Base-by-base conservation (phyloP, 2,329 filamentous ascomycete genomes). In the Neonectria neomacrospora region DNA sequence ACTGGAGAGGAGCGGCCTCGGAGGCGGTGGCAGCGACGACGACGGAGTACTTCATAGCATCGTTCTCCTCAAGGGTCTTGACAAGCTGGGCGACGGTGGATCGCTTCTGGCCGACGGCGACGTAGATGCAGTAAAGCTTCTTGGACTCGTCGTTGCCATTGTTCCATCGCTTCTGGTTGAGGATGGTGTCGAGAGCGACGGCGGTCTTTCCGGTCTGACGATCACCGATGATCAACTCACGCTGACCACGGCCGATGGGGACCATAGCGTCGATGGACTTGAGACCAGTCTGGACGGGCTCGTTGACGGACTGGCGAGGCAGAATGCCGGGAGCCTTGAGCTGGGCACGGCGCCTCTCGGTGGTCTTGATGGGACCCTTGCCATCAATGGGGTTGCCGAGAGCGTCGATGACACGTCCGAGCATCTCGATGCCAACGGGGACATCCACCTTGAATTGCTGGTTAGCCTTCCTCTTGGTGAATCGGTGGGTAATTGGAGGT, bases 91-190 rank as follows among this genome's bases (percentile, higher is more conserved):
- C 96, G 76, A 99, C 95, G 75, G 96, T 99, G 75, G 96, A 98
- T 83, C 96, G 94, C 91, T 99, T 99, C 90, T 99, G 96, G 79
- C 96, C 96, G 76, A 99, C 90, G 79, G 96, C 96, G 77, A 98
- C 96, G 90, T 99, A 99, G 84, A 99, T 87, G 82, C 95, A 98
- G 92, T 97, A 99, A 64, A 99, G 93, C 90, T 99, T 99, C 91
- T 97, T 95, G 80, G 82, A 85, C 90, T 99, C 96, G 80, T 97
- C 94, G 82, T 79, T 86, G 80, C 83, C 77, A 80, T 83, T 86
- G 90, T 99, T 99, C 95, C 95, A 98, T 80, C 95, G 89, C 90
- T 96, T 96, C 89, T 99, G 96, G 91, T 99, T 99, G 69, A 99
- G 91, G 76, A 99, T 98, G 82, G 95, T 90, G 82, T 99, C 96